Percentiles rank a stretch among this genome's conserved stretches.
These are phyloP conservation scores for Coleophoma eucalyptorum DNA, from an alignment of 2,329 filamentous ascomycete species.

Conservation along the genomic window DNA sequence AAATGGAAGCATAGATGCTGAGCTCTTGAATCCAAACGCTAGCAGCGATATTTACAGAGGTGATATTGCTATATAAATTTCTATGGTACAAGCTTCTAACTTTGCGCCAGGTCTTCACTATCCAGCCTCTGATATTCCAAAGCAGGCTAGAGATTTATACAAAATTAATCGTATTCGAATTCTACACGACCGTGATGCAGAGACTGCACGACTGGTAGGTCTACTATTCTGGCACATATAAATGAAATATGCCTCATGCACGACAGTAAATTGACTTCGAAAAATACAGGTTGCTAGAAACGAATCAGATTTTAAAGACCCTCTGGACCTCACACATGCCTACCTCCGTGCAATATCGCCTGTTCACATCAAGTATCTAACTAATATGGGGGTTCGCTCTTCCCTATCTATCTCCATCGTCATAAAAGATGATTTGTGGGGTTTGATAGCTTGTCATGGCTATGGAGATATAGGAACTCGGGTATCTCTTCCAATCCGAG, in stretches of 20 bases:
- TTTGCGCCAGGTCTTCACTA: slow-evolving; percentile 47
- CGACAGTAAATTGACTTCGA: too few species aligned
- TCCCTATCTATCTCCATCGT: slow-evolving; percentile 93
- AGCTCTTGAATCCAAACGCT: slow-evolving; percentile 17
- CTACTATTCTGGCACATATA: too few species aligned
- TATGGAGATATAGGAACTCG: slow-evolving; percentile 76
- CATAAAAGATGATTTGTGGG: slow-evolving; percentile 80
- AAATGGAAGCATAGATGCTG: slow-evolving; percentile 22
- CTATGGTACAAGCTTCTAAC: neutral
- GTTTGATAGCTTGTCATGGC: slow-evolving; percentile 78
- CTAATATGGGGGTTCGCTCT: slow-evolving; percentile 81
- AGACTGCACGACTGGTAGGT: slow-evolving; percentile 63
- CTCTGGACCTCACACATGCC: slow-evolving; percentile 77
- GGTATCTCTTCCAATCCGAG: slow-evolving; percentile 82
- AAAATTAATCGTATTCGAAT: slow-evolving; percentile 84
- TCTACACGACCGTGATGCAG: slow-evolving; percentile 76
- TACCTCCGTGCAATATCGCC: slow-evolving; percentile 87
- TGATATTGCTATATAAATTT: neutral
- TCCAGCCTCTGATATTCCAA: slow-evolving; percentile 80
- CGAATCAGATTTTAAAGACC: slow-evolving; percentile 64
- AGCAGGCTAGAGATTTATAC: slow-evolving; percentile 79
- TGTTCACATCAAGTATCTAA: slow-evolving; percentile 80
- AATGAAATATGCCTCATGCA: too few species aligned
- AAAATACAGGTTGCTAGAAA: slow-evolving; percentile 62
- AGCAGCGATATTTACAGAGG: slow-evolving; percentile 18